Conservation (phyloP, 192 early-diverging fungal genomes). For the Dispira parvispora region DNA sequence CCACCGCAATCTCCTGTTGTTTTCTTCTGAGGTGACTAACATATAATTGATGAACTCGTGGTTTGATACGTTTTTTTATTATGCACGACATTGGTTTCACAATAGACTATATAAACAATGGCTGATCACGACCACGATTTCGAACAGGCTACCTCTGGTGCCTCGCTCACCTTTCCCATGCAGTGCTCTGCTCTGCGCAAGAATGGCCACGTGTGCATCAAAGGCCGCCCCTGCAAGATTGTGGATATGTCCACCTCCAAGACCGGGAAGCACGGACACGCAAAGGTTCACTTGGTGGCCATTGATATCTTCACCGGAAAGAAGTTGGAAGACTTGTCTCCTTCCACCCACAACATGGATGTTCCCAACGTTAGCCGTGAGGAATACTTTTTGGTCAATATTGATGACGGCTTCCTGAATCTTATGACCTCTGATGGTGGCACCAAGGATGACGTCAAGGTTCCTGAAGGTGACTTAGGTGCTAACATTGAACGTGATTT, state of each 20-base stretch:
- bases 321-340: constrained; percentile 98
- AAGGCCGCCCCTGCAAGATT: constrained; percentile 99
- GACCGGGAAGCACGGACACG: constrained; percentile 99
- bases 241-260: constrained; percentile 99
- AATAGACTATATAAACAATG: constrained; percentile 17
- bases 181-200: constrained; percentile 99
- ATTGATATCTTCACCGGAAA: constrained; percentile 96
- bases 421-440: constrained; percentile 60
- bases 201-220: constrained; percentile 94
- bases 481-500: constrained; percentile 55
- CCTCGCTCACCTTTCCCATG: constrained; percentile 89
- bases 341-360: constrained; percentile 99
- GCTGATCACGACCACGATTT: constrained; percentile 55
- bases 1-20: neutral
- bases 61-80: too few species aligned
- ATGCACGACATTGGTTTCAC: too few species aligned
- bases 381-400: constrained; percentile 73
- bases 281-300: constrained; percentile 93
- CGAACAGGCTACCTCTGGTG: constrained; percentile 60
- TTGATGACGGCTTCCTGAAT: constrained; percentile 81
- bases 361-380: constrained; percentile 83
- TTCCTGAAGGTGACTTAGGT: constrained; percentile 73
- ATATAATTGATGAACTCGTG: too few species aligned
- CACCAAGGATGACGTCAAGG: constrained; percentile 94
- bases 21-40: neutral